Conservation (phyloP, 352 stramenopile genomes). For the Phytophthora pistaciae region DNA sequence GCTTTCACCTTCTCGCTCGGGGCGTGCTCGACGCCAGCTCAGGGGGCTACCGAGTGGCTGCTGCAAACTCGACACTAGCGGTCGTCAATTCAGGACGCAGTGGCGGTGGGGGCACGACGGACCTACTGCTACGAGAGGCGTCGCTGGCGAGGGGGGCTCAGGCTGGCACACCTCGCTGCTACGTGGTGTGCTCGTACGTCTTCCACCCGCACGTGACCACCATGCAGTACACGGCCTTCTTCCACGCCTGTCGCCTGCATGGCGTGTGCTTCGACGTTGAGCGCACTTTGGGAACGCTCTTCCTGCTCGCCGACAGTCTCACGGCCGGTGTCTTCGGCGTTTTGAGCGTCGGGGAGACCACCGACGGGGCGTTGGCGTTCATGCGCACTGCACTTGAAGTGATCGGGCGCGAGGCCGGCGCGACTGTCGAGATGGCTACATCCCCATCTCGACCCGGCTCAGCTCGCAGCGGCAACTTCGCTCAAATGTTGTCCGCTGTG, state of each 20-base stretch:
- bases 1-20: conserved; percentile 73
- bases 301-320: conserved; percentile 83
- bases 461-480: conserved; percentile 62
- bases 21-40: conserved; percentile 43
- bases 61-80: conserved; percentile 1
- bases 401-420: conserved; percentile 73
- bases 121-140: conserved; percentile 39
- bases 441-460: conserved; percentile 28
- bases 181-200: conserved; percentile 80
- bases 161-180: conserved; percentile 49
- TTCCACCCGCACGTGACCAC: conserved; percentile 84
- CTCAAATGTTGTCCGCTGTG: conserved; percentile 58
- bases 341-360: conserved; percentile 68
- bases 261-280: conserved; percentile 91
- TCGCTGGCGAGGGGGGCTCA: conserved; percentile 22
- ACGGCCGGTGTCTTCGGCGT: conserved; percentile 80
- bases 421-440: conserved; percentile 27
- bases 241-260: conserved; percentile 88
- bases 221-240: conserved; percentile 85
- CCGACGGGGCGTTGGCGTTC: conserved; percentile 57
- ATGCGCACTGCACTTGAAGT: conserved; percentile 80
- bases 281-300: conserved; percentile 69
- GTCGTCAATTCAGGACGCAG: conserved; percentile 2
- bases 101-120: conserved; percentile 2
- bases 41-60: conserved; percentile 20